Conservation (phyloP, 805 yeast genomes). For the Hagleromyces aurorensis region DNA sequence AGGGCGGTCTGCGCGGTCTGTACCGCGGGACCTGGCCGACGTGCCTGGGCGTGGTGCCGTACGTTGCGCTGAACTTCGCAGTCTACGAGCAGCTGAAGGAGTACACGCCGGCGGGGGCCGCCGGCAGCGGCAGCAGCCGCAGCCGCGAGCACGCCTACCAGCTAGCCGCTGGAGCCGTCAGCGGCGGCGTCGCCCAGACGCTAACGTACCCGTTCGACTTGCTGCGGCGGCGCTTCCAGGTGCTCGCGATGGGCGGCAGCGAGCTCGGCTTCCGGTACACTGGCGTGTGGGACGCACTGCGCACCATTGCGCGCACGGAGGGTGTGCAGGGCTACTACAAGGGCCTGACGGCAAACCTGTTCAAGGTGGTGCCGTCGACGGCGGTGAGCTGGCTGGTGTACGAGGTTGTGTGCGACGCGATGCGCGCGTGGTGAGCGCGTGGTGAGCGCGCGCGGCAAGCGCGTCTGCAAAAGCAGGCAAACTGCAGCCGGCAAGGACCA, state of each 20-base stretch:
- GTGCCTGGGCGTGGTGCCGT: conserved; percentile 89
- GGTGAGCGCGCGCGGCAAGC: no score
- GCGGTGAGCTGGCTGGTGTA: conserved; percentile 90
- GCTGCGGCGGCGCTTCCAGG: conserved; percentile 84
- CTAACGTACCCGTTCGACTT: conserved; percentile 88
- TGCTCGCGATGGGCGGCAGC: conserved; percentile 62
- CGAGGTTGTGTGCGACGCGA: conserved; percentile 55
- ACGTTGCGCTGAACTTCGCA: conserved; percentile 87
- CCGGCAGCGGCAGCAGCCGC: conserved; percentile 18
- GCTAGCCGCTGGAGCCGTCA: conserved; percentile 69
- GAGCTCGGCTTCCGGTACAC: conserved; percentile 76
- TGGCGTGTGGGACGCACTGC: conserved; percentile 68
- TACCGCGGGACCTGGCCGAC: conserved; percentile 90
- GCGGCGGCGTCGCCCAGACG: conserved; percentile 88
- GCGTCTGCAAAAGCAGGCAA: no score
- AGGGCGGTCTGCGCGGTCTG: conserved; percentile 75
- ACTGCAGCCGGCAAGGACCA: no score
- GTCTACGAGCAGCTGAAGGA: conserved; percentile 79
- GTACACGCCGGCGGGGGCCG: conserved; percentile 29
- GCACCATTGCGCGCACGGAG: conserved; percentile 60
- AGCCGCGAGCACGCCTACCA: conserved; percentile 45
- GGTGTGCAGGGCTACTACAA: conserved; percentile 67
- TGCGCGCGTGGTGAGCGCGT: conserved; percentile 7
- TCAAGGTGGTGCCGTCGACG: conserved; percentile 91
- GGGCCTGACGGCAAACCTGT: conserved; percentile 71